Base-by-base conservation (phyloP, 495 filamentous ascomycete species). In the Talaromyces liani region DNA sequence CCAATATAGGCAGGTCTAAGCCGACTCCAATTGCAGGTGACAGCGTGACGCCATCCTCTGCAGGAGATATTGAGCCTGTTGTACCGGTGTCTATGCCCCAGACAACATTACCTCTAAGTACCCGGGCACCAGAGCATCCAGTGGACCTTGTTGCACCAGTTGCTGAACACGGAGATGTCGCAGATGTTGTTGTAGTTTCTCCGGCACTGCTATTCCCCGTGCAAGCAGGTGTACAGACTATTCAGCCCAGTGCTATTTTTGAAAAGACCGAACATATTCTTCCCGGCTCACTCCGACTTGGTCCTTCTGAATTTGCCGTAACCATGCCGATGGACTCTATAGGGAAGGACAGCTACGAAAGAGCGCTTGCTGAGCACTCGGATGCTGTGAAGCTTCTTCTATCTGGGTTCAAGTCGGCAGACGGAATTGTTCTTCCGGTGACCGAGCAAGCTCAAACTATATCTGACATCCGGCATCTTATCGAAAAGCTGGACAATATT, bases 281-380 rank as follows among this genome's bases (percentile, higher is more conserved):
- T 8, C 76, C 75, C 6, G 78, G 78, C n/a, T 75, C 77, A 18
- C 62, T 80, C 29, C 65, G 69, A 20, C 75, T 80, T 62, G 77
- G 78, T 1, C 71, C 75, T 18, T 72, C 72, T 4, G 78, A 80
- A 60, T 80, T 77, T 63, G 77, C 78, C 22, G 66, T 80, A 0
- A 70, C 75, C 14, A 73, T 80, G 56, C 77, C 78, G 0, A 79
- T 80, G 74, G 77, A 80, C 65, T 77, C 77, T 10, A 69, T 77
- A 31, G 69, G 79, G 4, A 79, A 78, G 61, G 75, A 77, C 65
- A 72, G 76, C 55, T 80, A 80, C 62, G 75, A 79, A 55, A 64
- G 67, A n/a, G 70, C 75, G 1, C 41, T 79, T 25, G 47, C 61
- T 12, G 66, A 68, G 27, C 71, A 72, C 16, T 62, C 71, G 4